These are phyloP conservation scores for Teratosphaeria epicoccoides DNA, from an alignment of 2,329 filamentous ascomycete species.

Conservation along the genomic window DNA sequence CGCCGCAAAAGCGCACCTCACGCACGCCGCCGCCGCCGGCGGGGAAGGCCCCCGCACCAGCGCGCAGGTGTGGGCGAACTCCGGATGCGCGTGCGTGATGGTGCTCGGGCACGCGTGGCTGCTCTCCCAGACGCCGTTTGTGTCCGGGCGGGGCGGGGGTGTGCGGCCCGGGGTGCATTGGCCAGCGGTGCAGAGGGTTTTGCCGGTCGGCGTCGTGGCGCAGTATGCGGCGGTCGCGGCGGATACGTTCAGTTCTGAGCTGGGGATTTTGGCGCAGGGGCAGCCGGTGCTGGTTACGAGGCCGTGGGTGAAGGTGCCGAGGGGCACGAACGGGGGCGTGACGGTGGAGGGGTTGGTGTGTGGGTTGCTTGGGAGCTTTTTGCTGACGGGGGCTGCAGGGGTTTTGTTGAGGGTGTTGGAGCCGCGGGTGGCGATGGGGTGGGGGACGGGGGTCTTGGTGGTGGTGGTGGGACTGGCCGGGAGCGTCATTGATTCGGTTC, in stretches of 20 bases:
- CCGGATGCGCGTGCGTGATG: slow-evolving; percentile 60
- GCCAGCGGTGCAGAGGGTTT: slow-evolving; percentile 17
- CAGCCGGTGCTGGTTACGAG: slow-evolving; percentile 80
- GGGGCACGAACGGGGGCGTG: slow-evolving; percentile 88
- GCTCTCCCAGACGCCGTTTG: slow-evolving; percentile 25
- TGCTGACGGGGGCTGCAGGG: slow-evolving; percentile 57
- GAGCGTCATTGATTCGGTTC: slow-evolving; percentile 74
- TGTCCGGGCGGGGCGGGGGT: slow-evolving; percentile 17
- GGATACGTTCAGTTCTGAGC: slow-evolving; percentile 90
- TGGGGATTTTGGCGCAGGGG: slow-evolving; percentile 73
- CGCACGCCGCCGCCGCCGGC: slow-evolving; percentile 63
- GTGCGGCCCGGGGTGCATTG: slow-evolving; percentile 30
- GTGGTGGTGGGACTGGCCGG: slow-evolving; percentile 66
- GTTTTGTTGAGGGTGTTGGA: slow-evolving; percentile 24
- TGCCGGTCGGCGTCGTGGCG: slow-evolving; percentile 40
- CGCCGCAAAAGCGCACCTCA: slow-evolving; percentile 70
- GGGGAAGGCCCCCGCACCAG: slow-evolving; percentile 77
- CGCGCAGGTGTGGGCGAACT: slow-evolving; percentile 86
- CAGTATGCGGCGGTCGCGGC: slow-evolving; percentile 80
- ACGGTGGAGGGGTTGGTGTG: slow-evolving; percentile 56
- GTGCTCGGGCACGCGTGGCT: slow-evolving; percentile 42
- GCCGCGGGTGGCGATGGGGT: slow-evolving; percentile 11
- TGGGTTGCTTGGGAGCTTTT: slow-evolving; percentile 31
- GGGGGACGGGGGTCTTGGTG: slow-evolving; percentile 29
- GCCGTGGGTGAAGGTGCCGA: slow-evolving; percentile 66